phyloP scores from a whole-genome alignment of 192 early-diverging fungal species.

The Polychytrium aggregatum region DNA sequence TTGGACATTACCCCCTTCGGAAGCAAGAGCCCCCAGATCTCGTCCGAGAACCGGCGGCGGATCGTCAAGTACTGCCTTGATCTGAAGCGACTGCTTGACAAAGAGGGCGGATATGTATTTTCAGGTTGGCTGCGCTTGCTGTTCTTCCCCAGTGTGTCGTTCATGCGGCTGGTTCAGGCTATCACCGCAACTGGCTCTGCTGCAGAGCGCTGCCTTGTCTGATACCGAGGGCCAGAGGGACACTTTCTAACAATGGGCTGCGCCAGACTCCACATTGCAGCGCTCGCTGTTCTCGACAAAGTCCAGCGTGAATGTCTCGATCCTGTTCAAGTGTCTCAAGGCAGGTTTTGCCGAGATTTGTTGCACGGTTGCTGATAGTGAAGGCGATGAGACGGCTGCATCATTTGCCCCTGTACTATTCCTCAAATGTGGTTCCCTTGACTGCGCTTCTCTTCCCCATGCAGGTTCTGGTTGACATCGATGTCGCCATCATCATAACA shows the following conservation, averaged over 20 bases:
- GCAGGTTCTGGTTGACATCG: constrained; percentile 25
- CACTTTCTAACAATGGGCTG: too few species aligned
- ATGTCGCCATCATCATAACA: constrained; percentile 26
- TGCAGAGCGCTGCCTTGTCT: too few species aligned
- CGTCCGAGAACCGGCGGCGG: constrained; percentile 13
- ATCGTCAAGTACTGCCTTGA: constrained; percentile 24
- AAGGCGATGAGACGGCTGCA: too few species aligned
- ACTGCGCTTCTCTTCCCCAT: not conserved
- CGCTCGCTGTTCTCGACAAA: constrained; percentile 34
- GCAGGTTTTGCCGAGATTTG: too few species aligned
- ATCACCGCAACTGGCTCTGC: too few species aligned
- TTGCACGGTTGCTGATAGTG: too few species aligned
- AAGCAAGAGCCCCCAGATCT: constrained; percentile 4
- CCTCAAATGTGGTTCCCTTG: constrained; percentile 3
- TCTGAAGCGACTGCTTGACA: constrained; percentile 36
- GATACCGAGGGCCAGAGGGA: too few species aligned
- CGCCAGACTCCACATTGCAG: constrained; percentile 29
- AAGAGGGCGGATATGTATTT: constrained; percentile 21
- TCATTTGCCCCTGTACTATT: not conserved
- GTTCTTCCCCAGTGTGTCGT: too few species aligned
- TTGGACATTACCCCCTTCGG: constrained; percentile 1
- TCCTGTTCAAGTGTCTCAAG: constrained; percentile 30
- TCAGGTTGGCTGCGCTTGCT: not conserved
- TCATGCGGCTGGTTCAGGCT: too few species aligned
- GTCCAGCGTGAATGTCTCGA: constrained; percentile 13